These are phyloP conservation scores for Aspergillus japonicus DNA, from an alignment of 2,329 filamentous ascomycete species.

Conservation along the genomic window DNA sequence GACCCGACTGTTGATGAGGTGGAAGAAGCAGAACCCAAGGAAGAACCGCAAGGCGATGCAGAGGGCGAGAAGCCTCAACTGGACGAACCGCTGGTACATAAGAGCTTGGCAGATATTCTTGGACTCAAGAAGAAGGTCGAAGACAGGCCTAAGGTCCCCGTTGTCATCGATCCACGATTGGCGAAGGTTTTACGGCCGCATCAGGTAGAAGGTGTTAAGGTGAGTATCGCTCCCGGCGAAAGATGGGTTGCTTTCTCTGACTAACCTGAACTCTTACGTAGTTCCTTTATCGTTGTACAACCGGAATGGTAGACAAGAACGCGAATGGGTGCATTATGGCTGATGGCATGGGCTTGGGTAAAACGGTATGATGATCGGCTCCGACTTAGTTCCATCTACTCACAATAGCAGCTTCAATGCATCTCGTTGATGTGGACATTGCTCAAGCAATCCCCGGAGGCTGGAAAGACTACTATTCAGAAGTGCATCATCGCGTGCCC, in stretches of 20 bases:
- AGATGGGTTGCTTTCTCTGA: neutral
- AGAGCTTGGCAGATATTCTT: conserved; percentile 90
- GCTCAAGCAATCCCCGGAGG: conserved; percentile 90
- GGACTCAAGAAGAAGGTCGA: conserved; percentile 90
- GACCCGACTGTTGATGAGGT: conserved; percentile 92
- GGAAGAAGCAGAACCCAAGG: conserved; percentile 68
- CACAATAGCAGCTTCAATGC: conserved; percentile 68
- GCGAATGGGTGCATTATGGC: conserved; percentile 99
- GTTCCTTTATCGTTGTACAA: conserved; percentile 93
- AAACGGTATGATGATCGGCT: conserved; percentile 58
- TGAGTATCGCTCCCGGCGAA: conserved; percentile 20
- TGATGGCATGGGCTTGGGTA: conserved; percentile 97
- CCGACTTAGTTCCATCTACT: conserved; percentile 14
- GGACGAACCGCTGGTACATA: conserved; percentile 82
- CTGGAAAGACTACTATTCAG: conserved; percentile 89
- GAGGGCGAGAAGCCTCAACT: conserved; percentile 55
- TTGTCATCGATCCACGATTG: conserved; percentile 89
- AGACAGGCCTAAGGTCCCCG: conserved; percentile 83
- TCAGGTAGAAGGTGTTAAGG: conserved; percentile 94
- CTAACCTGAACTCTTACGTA: conserved; percentile 20
- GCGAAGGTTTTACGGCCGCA: conserved; percentile 90
- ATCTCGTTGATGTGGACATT: conserved; percentile 96
- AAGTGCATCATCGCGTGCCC: conserved; percentile 97
- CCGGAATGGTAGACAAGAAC: conserved; percentile 89
- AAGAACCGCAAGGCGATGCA: conserved; percentile 46